Base-by-base conservation (phyloP, 768 basidiomycete species). In the Nevesoporus exiguus region DNA sequence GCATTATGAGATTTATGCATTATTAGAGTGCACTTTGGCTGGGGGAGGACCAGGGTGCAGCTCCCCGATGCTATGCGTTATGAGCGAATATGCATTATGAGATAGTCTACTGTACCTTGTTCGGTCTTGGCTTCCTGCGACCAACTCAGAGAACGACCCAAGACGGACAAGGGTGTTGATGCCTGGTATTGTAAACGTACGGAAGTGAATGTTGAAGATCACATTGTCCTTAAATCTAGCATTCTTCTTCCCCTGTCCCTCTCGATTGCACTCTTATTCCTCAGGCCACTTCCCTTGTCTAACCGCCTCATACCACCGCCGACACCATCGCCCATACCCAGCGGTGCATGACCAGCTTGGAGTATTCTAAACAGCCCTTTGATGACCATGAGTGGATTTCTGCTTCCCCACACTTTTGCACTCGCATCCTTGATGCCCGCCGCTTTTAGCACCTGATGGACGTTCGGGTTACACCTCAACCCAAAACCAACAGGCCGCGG, bases 351-450 rank as follows among this genome's bases (percentile, higher is more conserved):
- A 0, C 95, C 94, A 1, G 89, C 83, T 56, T 94, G 91, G 46
- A 99, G 74, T 76, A 97, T 79, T 68, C 86, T 79, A 61, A 93
- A 80, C 15, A 84, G 77, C 24, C 87, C 84, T 74, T 97, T 96
- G 76, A 95, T 83, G 39, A 96, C 91, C 69, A 68, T 70, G 37
- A 70, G 58, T 34, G 80, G 83, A 71, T 96, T 98, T 59, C 90
- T 77, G 65, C 90, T 94, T 15, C 96, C 94, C 84, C 91, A 90
- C 19, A 98, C 90, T 73, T 97, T 98, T 29, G 91, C 96, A 61
- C 90, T 93, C 40, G 90, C 80, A 72, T 99, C 96, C 69, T 92
- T 89, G 73, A 99, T 90, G 11, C 96, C 97, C 0, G 94, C 95
- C 0, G 94, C 93, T 60, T 91, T 90, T 64, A 95, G 79, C 39